Evolutionary conservation across 805 yeast genomes (phyloP).

Genomic region (Wickerhamomyces strasburgensis): DNA sequence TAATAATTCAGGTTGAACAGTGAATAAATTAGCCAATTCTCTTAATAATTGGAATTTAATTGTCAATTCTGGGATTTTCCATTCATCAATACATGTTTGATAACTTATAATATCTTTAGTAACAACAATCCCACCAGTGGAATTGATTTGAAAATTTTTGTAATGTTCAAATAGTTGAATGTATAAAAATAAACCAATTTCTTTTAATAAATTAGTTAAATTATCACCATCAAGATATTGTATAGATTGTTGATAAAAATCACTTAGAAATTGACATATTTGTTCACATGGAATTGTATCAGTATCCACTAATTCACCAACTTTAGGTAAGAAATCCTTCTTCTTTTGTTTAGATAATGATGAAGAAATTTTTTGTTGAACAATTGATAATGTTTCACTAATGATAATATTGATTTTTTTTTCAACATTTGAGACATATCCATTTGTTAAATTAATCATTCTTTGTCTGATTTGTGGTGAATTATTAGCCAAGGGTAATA

Average conservation of each 20-base stretch:
- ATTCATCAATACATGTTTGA: constrained; percentile 61
- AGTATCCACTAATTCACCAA: constrained; percentile 37
- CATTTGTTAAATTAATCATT: constrained; percentile 58
- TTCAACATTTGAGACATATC: constrained; percentile 57
- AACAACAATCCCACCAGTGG: constrained; percentile 76
- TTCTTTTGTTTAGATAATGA: constrained; percentile 64
- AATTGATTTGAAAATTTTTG: constrained; percentile 67
- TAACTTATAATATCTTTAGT: constrained; percentile 80
- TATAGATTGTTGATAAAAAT: constrained; percentile 35
- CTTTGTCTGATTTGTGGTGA: constrained; percentile 52
- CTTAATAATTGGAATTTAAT: constrained; percentile 66
- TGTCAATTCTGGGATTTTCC: constrained; percentile 57
- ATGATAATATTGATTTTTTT: constrained; percentile 59
- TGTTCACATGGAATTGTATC: constrained; percentile 71
- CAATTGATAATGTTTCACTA: constrained; percentile 49
- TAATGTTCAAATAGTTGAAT: constrained; percentile 63
- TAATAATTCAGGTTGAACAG: constrained; percentile 76
- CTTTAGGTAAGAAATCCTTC: constrained; percentile 58
- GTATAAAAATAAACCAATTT: constrained; percentile 55
- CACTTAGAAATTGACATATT: constrained; percentile 47
- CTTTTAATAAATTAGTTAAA: constrained; percentile 43
- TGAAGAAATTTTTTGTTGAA: constrained; percentile 44
- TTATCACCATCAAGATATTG: constrained; percentile 41
- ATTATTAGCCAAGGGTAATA: constrained; percentile 68
- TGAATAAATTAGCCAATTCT: constrained; percentile 78